Evolutionary conservation across 2,329 filamentous ascomycete species (phyloP), one percentile per base, ranked within the genome.

Genomic region (Cladosporium sp.): DNA sequence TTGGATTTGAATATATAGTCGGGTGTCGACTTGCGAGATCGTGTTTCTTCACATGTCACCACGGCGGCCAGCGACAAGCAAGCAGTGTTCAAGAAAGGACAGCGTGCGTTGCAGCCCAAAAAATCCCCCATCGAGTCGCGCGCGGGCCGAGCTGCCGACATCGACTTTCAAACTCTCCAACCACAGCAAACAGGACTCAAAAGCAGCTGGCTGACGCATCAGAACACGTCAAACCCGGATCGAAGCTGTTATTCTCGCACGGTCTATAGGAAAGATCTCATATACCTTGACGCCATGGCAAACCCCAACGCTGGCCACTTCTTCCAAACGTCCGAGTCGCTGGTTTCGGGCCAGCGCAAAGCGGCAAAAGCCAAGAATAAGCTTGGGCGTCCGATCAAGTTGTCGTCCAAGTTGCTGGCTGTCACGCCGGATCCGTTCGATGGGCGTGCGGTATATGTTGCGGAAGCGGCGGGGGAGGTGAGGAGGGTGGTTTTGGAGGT

Each of bases 381-480:
- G 69, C 85, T 91, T 83, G 95, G 95, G 74, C 85, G 88, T 67
- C 95, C 94, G 4, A 87, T 97, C 71, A 83, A 83, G 65, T 84
- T 97, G 65, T 88, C 90, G 69, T 94, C 92, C 69, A 99, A 99
- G 80, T 86, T 98, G 66, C 84, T 97, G 62, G 92, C 90, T 31
- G 86, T 91, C 33, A 80, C 87, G 26, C 75, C 84, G 12, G 91
- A 96, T 75, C 90, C 91, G 8, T 80, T 83, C 59, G 85, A 86
- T 62, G 78, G 84, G 3, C 82, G 82, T 21, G 82, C 84, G 7
- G 81, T 97, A 46, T 93, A 92, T 76, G 83, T 97, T 37, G 93
- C 94, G 29, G 93, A 97, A 78, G 95, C 93, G 60, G 89, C 89
- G n/a, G 94, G 93, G 5, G 88, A 86, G 56, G 88, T 95, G 44